Base-by-base conservation (phyloP, 495 filamentous ascomycete species). In the Daldinia loculata region DNA sequence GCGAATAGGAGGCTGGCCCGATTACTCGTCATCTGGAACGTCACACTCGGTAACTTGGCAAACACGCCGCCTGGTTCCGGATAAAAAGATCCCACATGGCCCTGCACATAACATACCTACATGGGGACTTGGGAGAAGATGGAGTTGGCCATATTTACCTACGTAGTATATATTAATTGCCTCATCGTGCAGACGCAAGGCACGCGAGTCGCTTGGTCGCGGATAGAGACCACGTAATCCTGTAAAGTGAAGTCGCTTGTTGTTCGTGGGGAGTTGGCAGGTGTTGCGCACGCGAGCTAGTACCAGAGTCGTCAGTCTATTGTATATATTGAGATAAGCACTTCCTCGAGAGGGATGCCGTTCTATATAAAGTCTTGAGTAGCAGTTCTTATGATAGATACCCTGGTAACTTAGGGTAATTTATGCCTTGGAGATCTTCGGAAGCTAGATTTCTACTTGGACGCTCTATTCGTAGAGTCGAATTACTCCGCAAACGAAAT, bases 1-100 rank as follows among this genome's bases (percentile, higher is more conserved):
- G 29, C 66, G 57, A 73, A 73, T 69, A 50, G 70, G 70, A 51
- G 22, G n/a, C 29, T 56, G 61, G 55, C 14, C 70, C 70, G 62
- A 69, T 4, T 26, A 9, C 9, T 63, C 50, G 39, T 45, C 43
- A 53, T 59, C n/a, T 11, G 22, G 12, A 24, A 36, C 36, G 70
- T 73, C 57, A 45, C 57, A 69, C 22, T 66, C 66, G 70, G 70
- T 36, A 69, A 53, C 48, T 57, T 62, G 60, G 62, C 66, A 52
- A 60, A 19, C 6, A 4, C 17, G 32, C 48, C 29, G 70, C 51
- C 56, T 26, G 29, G 66, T 63, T 62, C 66, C 70, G 70, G 70
- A 27, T 73, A 73, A 73, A 69, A 38, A 48, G 61, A 62, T 58
- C 36, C 17, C 66, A 66, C 66, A 56, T 72, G 56, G 55, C 30